A percentile compares a stretch with the other conserved stretches of the same genome.
Conservation (phyloP, 2,329 filamentous ascomycete genomes). For the Aspergillus ochraceoroseus region DNA sequence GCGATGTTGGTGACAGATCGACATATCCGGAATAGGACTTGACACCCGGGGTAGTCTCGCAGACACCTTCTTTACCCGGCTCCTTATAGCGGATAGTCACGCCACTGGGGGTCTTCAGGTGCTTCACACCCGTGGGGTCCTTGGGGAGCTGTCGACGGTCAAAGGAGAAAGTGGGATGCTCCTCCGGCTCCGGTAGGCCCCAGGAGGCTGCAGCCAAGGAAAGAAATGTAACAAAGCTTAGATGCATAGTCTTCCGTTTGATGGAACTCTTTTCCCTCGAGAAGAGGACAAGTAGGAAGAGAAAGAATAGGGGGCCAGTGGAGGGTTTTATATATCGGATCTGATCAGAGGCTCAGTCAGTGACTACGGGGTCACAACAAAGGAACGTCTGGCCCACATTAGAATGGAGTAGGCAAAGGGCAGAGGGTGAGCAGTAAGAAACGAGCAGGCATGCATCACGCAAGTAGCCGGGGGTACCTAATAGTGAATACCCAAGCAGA, state of each 20-base stretch:
- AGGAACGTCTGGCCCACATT: neutral
- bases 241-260: conserved; percentile 18
- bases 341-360: neutral
- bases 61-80: conserved; percentile 48
- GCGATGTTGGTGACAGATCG: conserved; percentile 49
- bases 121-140: conserved; percentile 37
- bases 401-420: too few relatives aligned
- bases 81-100: conserved; percentile 57
- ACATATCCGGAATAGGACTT: conserved; percentile 56
- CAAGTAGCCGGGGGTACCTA: too few relatives aligned
- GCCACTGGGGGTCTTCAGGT: conserved; percentile 40
- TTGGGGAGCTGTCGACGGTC: conserved; percentile 34
- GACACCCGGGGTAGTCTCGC: conserved; percentile 53
- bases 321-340: neutral
- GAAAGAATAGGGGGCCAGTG: neutral
- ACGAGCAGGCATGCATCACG: too few relatives aligned
- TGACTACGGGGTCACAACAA: neutral
- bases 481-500: neutral
- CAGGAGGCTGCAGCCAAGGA: conserved; percentile 20
- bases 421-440: too few relatives aligned
- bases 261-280: neutral
- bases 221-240: conserved; percentile 21
- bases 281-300: neutral
- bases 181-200: conserved; percentile 6
- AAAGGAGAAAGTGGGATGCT: conserved; percentile 13